Conservation (phyloP, 371 early-diverging fungal species). For the Pancytospora philotis region DNA sequence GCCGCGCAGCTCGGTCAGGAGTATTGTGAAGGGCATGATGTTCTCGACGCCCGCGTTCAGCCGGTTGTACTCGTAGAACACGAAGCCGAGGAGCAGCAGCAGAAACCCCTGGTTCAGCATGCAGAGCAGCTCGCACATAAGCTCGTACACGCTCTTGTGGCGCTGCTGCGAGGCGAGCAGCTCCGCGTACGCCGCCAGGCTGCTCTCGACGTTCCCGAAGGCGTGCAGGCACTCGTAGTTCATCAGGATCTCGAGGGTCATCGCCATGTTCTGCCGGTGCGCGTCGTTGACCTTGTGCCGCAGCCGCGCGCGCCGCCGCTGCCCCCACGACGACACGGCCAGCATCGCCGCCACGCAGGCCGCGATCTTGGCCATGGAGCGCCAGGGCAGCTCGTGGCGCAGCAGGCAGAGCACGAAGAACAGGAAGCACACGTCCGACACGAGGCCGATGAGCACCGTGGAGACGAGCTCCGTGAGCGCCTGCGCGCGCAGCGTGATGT, state of each 20-base stretch:
- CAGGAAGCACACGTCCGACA: conserved; percentile 9
- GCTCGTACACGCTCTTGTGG: conserved; percentile 8
- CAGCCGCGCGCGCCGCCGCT: background rate
- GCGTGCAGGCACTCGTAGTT: conserved; percentile 24
- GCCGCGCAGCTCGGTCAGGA: background rate
- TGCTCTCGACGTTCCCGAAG: conserved; percentile 12
- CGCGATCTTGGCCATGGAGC: background rate
- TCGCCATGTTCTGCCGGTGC: conserved; percentile 1
- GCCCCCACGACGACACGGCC: background rate
- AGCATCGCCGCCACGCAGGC: background rate
- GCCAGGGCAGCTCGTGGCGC: background rate
- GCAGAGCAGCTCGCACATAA: background rate
- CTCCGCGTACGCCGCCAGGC: background rate
- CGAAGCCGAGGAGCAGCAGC: background rate
- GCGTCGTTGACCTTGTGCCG: conserved; percentile 13
- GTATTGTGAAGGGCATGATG: background rate
- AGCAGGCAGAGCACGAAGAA: background rate
- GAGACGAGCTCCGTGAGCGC: conserved; percentile 12
- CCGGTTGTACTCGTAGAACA: too few relatives aligned
- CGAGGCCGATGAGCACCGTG: background rate
- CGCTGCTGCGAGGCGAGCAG: background rate
- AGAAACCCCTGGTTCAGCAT: background rate
- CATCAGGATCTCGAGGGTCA: conserved; percentile 14
- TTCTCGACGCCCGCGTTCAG: too few relatives aligned
- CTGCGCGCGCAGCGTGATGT: conserved; percentile 1